Evolutionary conservation across 129 eudicot genomes (phyloP).

Genomic region (Arctium minus): DNA sequence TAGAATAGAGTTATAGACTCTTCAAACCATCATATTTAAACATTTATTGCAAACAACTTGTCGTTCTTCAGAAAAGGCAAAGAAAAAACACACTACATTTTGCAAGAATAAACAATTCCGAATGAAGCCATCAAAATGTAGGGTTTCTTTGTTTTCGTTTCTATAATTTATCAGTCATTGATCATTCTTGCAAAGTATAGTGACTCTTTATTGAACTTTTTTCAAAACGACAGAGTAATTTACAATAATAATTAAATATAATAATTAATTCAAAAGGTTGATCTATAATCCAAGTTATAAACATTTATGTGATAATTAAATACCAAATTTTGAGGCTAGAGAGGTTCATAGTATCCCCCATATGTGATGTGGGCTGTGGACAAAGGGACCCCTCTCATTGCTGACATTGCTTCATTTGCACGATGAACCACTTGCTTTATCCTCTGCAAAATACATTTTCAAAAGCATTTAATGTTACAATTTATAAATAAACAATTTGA

Average conservation of each 20-base stretch:
- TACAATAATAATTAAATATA: neutral
- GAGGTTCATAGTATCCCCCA: conserved; percentile 66
- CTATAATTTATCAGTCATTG: neutral
- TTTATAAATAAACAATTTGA: neutral
- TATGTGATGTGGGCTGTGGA: conserved; percentile 75
- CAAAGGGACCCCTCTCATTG: conserved; percentile 65
- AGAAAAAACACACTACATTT: neutral
- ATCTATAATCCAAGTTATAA: neutral
- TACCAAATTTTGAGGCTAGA: conserved; percentile 22
- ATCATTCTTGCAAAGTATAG: conserved; percentile 2
- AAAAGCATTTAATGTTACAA: neutral
- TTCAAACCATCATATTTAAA: neutral
- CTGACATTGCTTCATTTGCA: conserved; percentile 77
- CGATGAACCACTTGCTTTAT: conserved; percentile 58
- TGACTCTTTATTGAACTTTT: neutral
- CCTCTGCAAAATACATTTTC: conserved; percentile 45
- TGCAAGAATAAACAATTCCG: conserved; percentile 11
- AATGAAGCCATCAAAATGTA: neutral
- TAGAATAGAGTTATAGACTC: neutral
- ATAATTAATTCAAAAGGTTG: neutral
- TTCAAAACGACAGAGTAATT: neutral
- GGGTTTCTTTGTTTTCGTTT: neutral
- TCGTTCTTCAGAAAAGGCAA: neutral
- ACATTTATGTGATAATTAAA: neutral
- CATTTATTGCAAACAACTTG: neutral